Base-by-base conservation (phyloP, 2,329 filamentous ascomycete genomes). In the Didymella segeticola region DNA sequence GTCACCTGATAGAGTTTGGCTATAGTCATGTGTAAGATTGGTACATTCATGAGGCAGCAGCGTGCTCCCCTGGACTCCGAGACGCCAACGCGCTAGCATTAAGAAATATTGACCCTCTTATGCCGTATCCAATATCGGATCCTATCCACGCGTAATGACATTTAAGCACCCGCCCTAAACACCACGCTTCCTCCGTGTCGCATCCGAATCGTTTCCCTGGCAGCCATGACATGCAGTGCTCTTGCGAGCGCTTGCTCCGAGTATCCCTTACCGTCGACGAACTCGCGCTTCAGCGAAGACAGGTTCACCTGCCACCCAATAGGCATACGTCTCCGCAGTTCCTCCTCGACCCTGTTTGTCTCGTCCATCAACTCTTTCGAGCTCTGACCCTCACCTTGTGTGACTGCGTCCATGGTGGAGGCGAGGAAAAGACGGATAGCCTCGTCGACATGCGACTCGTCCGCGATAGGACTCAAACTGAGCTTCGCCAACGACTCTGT, bases 351-450 rank as follows among this genome's bases (percentile, higher is more conserved):
- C 65, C 91, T 91, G 62, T 83, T 82, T 5, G 91, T 90, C 74
- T 98, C 95, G 43, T 96, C 91, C 76, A 96, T 93, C 50, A 98
- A 80, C 76, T 98, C 93, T 58, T 91, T 89, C 69, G 88, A 92
- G 30, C 90, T 91, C 27, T 76, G 74, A 60, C 88, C 90, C 63
- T 89, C 88, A 56, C 93, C 93, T 68, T 96, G 91, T 55, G 91
- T 93, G 51, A 98, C 92, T 7, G 95, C 95, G 70, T 99, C 93
- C 95, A 99, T 98, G 52, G 95, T 99, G 3, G 89, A 93, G 61
- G 93, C 95, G 25, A 99, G 80, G 87, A 99, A 99, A 14, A 99
- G 84, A 0, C 95, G 89, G 67, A 99, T 99, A 2, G 95, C 95
- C 78, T 99, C 95, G 69, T 99, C 93, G 46, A 99, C 95, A 70